phyloP scores from a whole-genome alignment of 805 yeast species.

The Nakazawaea laoshanensis region DNA sequence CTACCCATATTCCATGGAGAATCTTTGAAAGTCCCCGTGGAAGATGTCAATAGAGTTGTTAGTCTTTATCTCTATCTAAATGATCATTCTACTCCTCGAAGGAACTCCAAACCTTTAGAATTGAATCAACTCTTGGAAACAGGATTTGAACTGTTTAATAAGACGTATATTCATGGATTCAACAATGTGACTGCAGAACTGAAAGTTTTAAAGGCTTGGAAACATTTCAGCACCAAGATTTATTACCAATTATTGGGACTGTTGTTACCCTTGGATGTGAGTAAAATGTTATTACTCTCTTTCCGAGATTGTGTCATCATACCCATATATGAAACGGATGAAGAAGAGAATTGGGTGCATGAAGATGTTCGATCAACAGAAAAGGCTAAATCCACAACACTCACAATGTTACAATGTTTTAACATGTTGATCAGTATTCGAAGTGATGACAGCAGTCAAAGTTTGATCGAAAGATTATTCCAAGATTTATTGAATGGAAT shows the following conservation, averaged over 20 bases:
- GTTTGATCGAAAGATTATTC: constrained; percentile 46
- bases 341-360: constrained; percentile 6
- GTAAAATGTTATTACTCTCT: constrained; percentile 26
- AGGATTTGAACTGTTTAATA: constrained; percentile 26
- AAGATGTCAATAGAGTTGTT: constrained; percentile 45
- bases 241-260: constrained; percentile 54
- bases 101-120: too few species aligned
- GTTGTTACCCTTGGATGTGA: constrained; percentile 45
- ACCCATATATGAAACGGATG: constrained; percentile 38
- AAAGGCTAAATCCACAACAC: not conserved
- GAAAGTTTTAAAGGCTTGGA: constrained; percentile 44
- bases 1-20: constrained; percentile 43
- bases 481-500: constrained; percentile 16
- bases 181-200: constrained; percentile 16
- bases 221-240: constrained; percentile 42
- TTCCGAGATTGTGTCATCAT: constrained; percentile 46
- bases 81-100: too few species aligned
- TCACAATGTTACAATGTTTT: constrained; percentile 51
- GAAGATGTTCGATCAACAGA: not conserved
- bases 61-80: constrained; percentile 23
- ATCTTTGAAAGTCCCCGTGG: constrained; percentile 41
- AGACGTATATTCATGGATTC: constrained; percentile 18
- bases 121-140: constrained; percentile 33
- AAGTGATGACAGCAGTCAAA: constrained; percentile 47
- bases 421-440: constrained; percentile 46